Evolutionary conservation across 1,284 basidiomycete genomes (phyloP).

Genomic region (Fistulina hepatica): DNA sequence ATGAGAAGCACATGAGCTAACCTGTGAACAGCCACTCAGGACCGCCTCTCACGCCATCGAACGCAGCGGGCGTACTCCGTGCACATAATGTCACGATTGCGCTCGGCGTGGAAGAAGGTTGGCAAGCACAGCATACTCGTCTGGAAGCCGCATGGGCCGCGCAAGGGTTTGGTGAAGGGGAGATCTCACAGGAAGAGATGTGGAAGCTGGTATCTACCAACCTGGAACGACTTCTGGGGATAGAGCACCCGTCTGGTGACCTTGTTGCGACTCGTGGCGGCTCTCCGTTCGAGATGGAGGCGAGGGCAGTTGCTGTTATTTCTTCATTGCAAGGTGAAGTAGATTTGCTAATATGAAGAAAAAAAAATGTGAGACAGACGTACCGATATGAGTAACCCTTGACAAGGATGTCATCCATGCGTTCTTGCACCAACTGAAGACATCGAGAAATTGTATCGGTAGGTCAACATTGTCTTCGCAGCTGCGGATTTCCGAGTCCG

Average conservation of each 20-base stretch:
- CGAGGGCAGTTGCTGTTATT: conserved; percentile 41
- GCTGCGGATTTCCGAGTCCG: too few relatives aligned
- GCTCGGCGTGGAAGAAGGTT: background rate
- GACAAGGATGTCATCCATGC: too few relatives aligned
- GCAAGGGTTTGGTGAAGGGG: too few relatives aligned
- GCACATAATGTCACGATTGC: background rate
- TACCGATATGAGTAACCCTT: too few relatives aligned
- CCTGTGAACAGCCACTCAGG: background rate
- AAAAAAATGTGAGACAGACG: too few relatives aligned
- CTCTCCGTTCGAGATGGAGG: conserved; percentile 35
- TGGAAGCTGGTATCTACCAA: conserved; percentile 23
- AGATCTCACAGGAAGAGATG: conserved; percentile 14
- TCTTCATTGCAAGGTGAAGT: conserved; percentile 21
- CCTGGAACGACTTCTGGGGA: conserved; percentile 40
- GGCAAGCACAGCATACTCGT: too few relatives aligned
- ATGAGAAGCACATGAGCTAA: conserved; percentile 49
- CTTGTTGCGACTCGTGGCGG: conserved; percentile 48
- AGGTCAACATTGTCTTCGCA: too few relatives aligned
- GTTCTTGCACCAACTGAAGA: too few relatives aligned
- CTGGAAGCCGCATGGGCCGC: too few relatives aligned
- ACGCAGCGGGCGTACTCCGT: background rate
- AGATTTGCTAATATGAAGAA: too few relatives aligned
- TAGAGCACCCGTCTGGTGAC: conserved; percentile 25
- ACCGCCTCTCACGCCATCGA: background rate
- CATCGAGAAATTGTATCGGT: too few relatives aligned